Evolutionary conservation across 768 basidiomycete genomes (phyloP), one percentile per base, ranked within the genome.

Genomic region (Pseudohyphozyma bogoriensis): DNA sequence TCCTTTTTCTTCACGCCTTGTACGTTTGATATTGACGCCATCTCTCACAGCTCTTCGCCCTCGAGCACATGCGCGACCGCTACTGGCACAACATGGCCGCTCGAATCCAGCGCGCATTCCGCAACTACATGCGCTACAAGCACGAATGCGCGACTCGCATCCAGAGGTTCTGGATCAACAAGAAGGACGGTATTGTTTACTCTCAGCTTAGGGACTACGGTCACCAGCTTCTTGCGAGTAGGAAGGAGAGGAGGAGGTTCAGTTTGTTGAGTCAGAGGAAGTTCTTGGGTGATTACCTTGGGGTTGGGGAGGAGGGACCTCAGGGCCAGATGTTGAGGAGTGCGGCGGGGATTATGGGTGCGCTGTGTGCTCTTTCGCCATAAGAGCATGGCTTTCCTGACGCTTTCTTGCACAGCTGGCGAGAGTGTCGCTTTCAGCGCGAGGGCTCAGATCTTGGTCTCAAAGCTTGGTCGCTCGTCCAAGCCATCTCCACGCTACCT

Each of bases 21-120:
- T 32, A 20, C 15, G 2, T 32, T 29, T 31, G 18, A 8, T 20
- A 20, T 32, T 24, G 24, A n/a, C 45, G 6, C 5, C n/a, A 6
- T 11, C 22, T 16, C 8, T 4, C 12, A 39, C 63, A 96, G 89
- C 82, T 99, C 26, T 99, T 99, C 73, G 95, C 93, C 16, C 77
- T 99, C 58, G 95, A 99, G 77, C 92, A 89, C 10, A 97, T 97
- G 89, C 85, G 95, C 54, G 95, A 99, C 73, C 83, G 87, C 55
- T 99, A 97, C 74, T 99, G 95, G 95, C 95, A 99, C 74, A 97
- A 96, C 74, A 99, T 99, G 95, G 95, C 95, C 0, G 82, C 77
- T 29, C 85, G 95, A 47, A 99, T 99, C 54, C 95, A 99, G 74
- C 84, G 95, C 36, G 90, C 90, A 7, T 99, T 85, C 81, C 81